Percentiles rank a stretch among this genome's conserved stretches.
phyloP scores from a whole-genome alignment of 139 green algal genomes.

The Tetradesmus obliquus region DNA sequence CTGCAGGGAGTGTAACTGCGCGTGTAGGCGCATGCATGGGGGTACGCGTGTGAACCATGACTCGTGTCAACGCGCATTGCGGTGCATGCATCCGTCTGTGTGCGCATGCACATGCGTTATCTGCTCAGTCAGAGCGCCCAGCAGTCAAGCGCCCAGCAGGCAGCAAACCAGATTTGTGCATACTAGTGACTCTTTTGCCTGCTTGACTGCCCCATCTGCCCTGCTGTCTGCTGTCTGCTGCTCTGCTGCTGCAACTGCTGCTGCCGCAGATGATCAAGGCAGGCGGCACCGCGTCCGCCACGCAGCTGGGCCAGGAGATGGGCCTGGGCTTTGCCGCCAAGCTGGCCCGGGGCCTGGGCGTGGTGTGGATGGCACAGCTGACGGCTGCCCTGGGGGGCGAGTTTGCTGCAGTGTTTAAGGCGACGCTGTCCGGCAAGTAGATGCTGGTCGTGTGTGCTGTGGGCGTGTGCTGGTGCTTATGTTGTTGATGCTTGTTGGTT shows the following conservation, averaged over 20 bases:
- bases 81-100: neutral
- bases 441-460: too few species aligned
- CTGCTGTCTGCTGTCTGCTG: neutral
- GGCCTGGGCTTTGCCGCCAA: slow-evolving; percentile 15
- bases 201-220: too few species aligned
- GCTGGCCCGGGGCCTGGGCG: slow-evolving; percentile 11
- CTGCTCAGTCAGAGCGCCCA: too few species aligned
- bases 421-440: neutral
- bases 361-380: slow-evolving; percentile 22
- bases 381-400: slow-evolving; percentile 28
- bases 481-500: too few species aligned
- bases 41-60: neutral
- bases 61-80: neutral
- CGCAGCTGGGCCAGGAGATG: slow-evolving; percentile 2
- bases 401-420: slow-evolving; percentile 11
- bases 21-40: too few species aligned
- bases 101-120: too few species aligned
- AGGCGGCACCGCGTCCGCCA: neutral
- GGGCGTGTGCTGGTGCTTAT: neutral
- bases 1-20: neutral
- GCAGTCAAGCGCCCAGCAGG: too few species aligned
- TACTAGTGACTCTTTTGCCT: too few species aligned
- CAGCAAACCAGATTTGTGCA: too few species aligned
- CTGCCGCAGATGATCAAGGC: slow-evolving; percentile 6
- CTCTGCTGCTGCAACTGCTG: neutral